Evolutionary conservation across 2,329 filamentous ascomycete species (phyloP).

Genomic region (Neoascochyta sp.): DNA sequence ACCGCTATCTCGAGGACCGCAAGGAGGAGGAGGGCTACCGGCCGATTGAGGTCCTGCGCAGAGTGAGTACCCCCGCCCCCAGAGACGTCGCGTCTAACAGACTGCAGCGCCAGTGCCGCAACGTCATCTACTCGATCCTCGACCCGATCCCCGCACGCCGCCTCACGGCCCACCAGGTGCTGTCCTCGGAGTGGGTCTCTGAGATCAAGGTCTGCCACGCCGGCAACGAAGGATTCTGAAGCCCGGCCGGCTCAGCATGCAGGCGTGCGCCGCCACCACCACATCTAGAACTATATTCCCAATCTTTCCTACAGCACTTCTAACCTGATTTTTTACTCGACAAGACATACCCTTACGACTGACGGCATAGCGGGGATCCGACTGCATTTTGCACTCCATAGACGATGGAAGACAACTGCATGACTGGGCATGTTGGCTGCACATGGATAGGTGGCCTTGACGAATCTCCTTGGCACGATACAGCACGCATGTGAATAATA

Average conservation of each 20-base stretch:
- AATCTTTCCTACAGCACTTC: constrained; percentile 17
- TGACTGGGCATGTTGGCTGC: constrained; percentile 9
- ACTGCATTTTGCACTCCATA: constrained; percentile 16
- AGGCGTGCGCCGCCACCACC: constrained; percentile 11
- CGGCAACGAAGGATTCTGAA: constrained; percentile 86
- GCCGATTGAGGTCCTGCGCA: constrained; percentile 90
- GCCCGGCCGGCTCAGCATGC: constrained; percentile 11
- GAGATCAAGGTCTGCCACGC: constrained; percentile 97
- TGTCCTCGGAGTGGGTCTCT: constrained; percentile 97
- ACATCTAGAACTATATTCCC: constrained; percentile 21
- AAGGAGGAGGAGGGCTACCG: constrained; percentile 94
- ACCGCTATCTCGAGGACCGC: constrained; percentile 86
- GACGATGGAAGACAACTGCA: constrained; percentile 3
- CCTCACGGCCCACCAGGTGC: constrained; percentile 91
- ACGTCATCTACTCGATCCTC: constrained; percentile 97
- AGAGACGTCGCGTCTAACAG: constrained; percentile 7
- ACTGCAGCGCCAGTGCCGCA: constrained; percentile 83
- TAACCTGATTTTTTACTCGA: constrained; percentile 22
- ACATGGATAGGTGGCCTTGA: constrained; percentile 13
- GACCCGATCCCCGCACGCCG: constrained; percentile 90
- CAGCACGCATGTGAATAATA: constrained; percentile 26
- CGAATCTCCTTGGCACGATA: constrained; percentile 16
- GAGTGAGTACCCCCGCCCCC: constrained; percentile 59
- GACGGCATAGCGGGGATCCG: constrained; percentile 33
- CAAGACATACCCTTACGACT: constrained; percentile 39